Conservation (phyloP, 345 rosid genomes). For the Arabidopsis arenosa region DNA sequence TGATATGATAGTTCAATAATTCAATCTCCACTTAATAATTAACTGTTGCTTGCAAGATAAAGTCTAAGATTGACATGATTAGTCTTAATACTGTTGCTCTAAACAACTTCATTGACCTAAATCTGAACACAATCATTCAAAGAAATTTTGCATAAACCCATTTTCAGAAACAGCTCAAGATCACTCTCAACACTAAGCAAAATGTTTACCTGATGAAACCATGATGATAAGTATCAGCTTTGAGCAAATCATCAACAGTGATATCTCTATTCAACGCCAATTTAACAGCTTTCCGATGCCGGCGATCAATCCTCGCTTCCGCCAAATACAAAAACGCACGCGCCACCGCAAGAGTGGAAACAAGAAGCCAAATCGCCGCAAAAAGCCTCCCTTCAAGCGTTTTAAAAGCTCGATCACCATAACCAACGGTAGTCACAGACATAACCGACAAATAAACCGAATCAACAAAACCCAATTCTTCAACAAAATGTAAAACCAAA, state of each 20-base stretch:
- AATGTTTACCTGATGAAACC: slow-evolving; percentile 70
- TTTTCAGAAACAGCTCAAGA: neutral
- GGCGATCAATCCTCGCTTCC: slow-evolving; percentile 68
- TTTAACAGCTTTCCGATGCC: slow-evolving; percentile 67
- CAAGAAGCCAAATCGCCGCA: slow-evolving; percentile 70
- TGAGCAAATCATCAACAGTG: slow-evolving; percentile 66
- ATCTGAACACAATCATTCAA: slow-evolving; percentile 8
- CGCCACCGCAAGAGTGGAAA: slow-evolving; percentile 78
- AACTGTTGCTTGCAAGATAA: slow-evolving; percentile 11
- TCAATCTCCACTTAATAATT: neutral
- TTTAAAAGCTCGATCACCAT: slow-evolving; percentile 70
- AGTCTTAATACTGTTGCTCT: slow-evolving; percentile 9
- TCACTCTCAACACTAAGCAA: neutral
- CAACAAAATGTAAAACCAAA: slow-evolving; percentile 59
- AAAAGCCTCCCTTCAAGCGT: slow-evolving; percentile 67
- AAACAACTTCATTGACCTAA: neutral
- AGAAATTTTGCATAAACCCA: neutral
- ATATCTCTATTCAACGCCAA: slow-evolving; percentile 69
- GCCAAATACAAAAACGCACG: slow-evolving; percentile 74
- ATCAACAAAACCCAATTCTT: slow-evolving; percentile 60
- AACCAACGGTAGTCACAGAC: slow-evolving; percentile 86
- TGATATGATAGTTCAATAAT: neutral
- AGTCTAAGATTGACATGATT: slow-evolving; percentile 27
- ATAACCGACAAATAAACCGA: slow-evolving; percentile 76
- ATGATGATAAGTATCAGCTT: slow-evolving; percentile 67